Evolutionary conservation across 805 yeast species (phyloP).

Genomic region (Kuraishia piskuri): DNA sequence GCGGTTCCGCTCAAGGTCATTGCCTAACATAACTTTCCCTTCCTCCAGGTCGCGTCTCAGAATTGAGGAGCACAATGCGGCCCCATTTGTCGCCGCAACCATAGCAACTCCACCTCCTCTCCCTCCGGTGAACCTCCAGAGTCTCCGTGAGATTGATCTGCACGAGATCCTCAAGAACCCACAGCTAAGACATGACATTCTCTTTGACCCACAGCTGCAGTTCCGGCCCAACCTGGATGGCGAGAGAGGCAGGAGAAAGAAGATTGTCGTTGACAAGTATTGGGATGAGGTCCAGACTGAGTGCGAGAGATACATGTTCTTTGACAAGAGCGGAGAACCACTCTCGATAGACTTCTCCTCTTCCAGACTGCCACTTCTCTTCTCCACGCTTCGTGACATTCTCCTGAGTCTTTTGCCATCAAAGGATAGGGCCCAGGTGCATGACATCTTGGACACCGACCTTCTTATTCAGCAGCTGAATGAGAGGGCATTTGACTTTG

Average conservation of each 20-base stretch:
- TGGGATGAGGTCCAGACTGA: slow-evolving; percentile 75
- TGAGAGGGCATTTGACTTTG: slow-evolving; percentile 66
- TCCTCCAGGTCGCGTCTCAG: slow-evolving; percentile 6
- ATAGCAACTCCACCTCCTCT: slow-evolving; percentile 31
- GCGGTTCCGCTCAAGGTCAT: slow-evolving; percentile 23
- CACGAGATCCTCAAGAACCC: slow-evolving; percentile 88
- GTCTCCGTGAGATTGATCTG: slow-evolving; percentile 77
- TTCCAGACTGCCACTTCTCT: slow-evolving; percentile 55
- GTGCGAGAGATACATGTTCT: slow-evolving; percentile 6
- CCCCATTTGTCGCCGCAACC: not conserved
- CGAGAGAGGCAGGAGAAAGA: slow-evolving; percentile 79
- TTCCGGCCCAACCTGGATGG: slow-evolving; percentile 89
- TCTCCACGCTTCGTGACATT: slow-evolving; percentile 72
- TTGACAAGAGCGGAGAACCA: slow-evolving; percentile 14
- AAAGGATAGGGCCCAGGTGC: slow-evolving; percentile 59
- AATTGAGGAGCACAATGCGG: not conserved
- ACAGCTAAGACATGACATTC: slow-evolving; percentile 84
- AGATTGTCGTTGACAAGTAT: slow-evolving; percentile 66
- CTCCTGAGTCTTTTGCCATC: slow-evolving; percentile 68
- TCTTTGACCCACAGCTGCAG: slow-evolving; percentile 87
- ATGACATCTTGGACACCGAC: slow-evolving; percentile 69
- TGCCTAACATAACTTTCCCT: slow-evolving; percentile 24
- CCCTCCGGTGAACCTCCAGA: slow-evolving; percentile 80
- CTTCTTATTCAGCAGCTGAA: slow-evolving; percentile 66
- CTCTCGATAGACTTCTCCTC: slow-evolving; percentile 17